Base-by-base conservation (phyloP, 1,284 basidiomycete species). In the Schizopora paradoxa region DNA sequence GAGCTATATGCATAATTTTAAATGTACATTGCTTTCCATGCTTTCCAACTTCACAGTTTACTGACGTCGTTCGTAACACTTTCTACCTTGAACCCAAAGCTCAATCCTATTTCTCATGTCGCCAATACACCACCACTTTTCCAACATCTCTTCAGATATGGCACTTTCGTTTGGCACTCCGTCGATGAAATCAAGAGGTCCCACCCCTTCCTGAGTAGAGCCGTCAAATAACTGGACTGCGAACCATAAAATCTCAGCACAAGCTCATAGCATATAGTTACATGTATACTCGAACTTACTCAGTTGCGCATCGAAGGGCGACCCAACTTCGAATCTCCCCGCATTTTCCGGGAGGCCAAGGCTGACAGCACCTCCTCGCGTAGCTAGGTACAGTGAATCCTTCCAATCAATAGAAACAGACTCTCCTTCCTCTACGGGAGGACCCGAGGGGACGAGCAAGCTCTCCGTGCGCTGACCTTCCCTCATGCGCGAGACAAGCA, bases 61-160 rank as follows among this genome's bases (percentile, higher is more conserved):
- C n/a, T n/a, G n/a, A n/a, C n/a, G n/a, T n/a, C n/a, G n/a, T n/a
- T n/a, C n/a, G n/a, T 31, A 37, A 37, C 40, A 43, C 42, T 35
- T 19, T 28, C 41, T 59, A 8, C 89, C 89, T 62, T 90, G 85
- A 2, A 91, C 72, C 86, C 86, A 91, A 61, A 89, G 70, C 1
- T 63, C 69, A 3, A 53, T 57, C 8, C 87, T 70, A 61, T 91
- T 91, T 39, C 73, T 68, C 10, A 58, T 60, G 55, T 86, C 82
- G 2, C 90, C 89, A 34, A 84, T 60, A 55, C 85, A 88, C 87
- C 88, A 92, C 90, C 90, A 92, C 58, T 86, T 88, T 62, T 91
- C 90, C 21, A 91, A 57, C 61, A 77, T 68, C 43, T 84, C 82
- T 42, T 69, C 58, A 25, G 70, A 69, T 32, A 76, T 59, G 3